Percentiles rank a stretch among this genome's conserved stretches.
phyloP scores from a whole-genome alignment of 2,329 filamentous ascomycete species.

The Keithomyces neogunnii region DNA sequence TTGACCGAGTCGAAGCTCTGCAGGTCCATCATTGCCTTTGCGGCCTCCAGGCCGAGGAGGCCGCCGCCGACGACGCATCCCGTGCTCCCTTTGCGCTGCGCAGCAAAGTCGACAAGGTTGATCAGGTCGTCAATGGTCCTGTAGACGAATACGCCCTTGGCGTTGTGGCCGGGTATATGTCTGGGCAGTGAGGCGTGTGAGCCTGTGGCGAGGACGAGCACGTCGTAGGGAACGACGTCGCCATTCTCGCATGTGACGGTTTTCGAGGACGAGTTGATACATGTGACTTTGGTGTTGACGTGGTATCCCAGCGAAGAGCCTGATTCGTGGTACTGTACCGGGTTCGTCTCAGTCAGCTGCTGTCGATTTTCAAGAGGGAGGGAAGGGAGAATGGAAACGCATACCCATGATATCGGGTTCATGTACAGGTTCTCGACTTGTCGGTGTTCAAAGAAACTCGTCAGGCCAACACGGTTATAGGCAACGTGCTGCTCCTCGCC shows the following conservation, averaged over 20 bases:
- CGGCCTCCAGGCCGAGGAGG: slow-evolving; percentile 77
- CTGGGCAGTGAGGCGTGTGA: slow-evolving; percentile 69
- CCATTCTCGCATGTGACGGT: slow-evolving; percentile 63
- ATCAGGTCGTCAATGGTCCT: slow-evolving; percentile 76
- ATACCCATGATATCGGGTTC: slow-evolving; percentile 74
- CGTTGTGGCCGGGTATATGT: slow-evolving; percentile 69
- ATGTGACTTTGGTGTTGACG: slow-evolving; percentile 62
- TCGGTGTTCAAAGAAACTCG: slow-evolving; percentile 80
- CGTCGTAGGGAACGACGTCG: slow-evolving; percentile 63
- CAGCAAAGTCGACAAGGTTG: slow-evolving; percentile 65
- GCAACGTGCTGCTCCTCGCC: slow-evolving; percentile 83
- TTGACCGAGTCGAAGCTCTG: slow-evolving; percentile 65
- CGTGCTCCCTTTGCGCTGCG: slow-evolving; percentile 54
- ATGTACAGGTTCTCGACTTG: slow-evolving; percentile 82
- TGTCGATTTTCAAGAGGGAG: no score
- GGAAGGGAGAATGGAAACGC: slow-evolving; percentile 1
- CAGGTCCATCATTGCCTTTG: slow-evolving; percentile 85
- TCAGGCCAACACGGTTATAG: slow-evolving; percentile 85
- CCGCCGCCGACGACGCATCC: slow-evolving; percentile 79
- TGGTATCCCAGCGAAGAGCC: slow-evolving; percentile 65
- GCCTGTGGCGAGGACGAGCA: slow-evolving; percentile 76
- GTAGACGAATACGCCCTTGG: slow-evolving; percentile 81
- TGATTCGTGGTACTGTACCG: slow-evolving; percentile 54
- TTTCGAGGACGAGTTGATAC: slow-evolving; percentile 55
- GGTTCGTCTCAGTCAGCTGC: not conserved